Conservation (phyloP, 2,329 filamentous ascomycete genomes). For the Calycina marina region DNA sequence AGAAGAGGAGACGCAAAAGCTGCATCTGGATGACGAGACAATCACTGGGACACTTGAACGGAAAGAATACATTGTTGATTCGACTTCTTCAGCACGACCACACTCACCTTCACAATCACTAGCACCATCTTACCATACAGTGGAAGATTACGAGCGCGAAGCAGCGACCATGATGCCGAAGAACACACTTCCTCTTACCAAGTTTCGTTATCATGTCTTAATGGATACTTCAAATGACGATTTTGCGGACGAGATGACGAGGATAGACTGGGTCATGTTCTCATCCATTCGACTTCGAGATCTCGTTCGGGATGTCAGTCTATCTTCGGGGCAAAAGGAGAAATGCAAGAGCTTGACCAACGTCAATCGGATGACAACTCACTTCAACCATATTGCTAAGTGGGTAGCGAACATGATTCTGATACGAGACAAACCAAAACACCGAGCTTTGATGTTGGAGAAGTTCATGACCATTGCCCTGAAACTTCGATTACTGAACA, state of each 20-base stretch:
- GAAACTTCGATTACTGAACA: slow-evolving; percentile 81
- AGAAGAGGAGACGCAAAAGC: slow-evolving; percentile 10
- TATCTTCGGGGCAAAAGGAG: slow-evolving; percentile 56
- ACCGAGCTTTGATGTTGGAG: slow-evolving; percentile 78
- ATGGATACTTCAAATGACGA: slow-evolving; percentile 78
- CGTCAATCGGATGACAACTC: slow-evolving; percentile 85
- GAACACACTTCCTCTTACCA: slow-evolving; percentile 57
- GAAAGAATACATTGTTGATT: slow-evolving; percentile 14
- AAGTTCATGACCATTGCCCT: slow-evolving; percentile 88
- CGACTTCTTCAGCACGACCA: slow-evolving; percentile 12
- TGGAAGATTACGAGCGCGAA: slow-evolving; percentile 70
- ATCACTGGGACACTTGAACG: slow-evolving; percentile 16
- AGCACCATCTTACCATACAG: slow-evolving; percentile 38
- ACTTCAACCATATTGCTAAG: slow-evolving; percentile 76
- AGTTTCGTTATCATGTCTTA: slow-evolving; percentile 77
- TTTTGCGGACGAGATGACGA: slow-evolving; percentile 79
- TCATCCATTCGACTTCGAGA: slow-evolving; percentile 87
- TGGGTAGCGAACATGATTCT: slow-evolving; percentile 77
- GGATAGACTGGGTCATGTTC: slow-evolving; percentile 98
- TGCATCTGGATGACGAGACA: slow-evolving; percentile 13
- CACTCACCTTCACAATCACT: slow-evolving; percentile 13
- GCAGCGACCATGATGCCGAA: slow-evolving; percentile 58
- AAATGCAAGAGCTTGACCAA: slow-evolving; percentile 66
- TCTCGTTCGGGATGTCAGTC: slow-evolving; percentile 77
- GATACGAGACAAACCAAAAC: slow-evolving; percentile 88